phyloP scores from a whole-genome alignment of 495 filamentous ascomycete genomes.

The Rostrohypoxylon terebratum region DNA sequence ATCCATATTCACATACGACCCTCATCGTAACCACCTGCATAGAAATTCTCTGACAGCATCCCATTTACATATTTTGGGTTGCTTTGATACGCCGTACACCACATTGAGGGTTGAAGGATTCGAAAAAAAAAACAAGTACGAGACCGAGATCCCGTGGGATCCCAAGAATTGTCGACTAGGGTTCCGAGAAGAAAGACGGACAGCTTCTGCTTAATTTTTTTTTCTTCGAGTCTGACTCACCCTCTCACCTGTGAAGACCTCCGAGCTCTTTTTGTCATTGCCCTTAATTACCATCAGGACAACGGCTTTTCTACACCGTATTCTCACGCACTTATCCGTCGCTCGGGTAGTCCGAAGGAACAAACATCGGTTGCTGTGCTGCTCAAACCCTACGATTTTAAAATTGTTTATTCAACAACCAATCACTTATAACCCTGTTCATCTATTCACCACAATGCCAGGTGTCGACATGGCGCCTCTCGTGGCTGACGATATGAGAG shows the following conservation, averaged over 20 bases:
- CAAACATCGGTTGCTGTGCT: slow-evolving; percentile 21
- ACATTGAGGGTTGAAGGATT: neutral
- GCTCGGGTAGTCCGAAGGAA: slow-evolving; percentile 37
- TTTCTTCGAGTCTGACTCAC: slow-evolving; percentile 37
- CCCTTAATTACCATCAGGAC: neutral
- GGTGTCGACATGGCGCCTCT: slow-evolving; percentile 60
- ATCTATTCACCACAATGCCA: slow-evolving; percentile 52
- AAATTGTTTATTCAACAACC: slow-evolving; percentile 5
- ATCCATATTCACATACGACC: neutral
- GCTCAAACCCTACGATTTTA: neutral
- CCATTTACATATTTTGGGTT: neutral
- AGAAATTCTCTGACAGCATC: neutral
- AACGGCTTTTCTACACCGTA: slow-evolving; percentile 22
- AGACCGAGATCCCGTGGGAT: neutral
- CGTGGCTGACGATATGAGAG: slow-evolving; percentile 63
- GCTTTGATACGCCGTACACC: neutral
- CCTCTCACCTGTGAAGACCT: neutral
- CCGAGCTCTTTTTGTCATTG: too few species aligned
- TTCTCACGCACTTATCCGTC: slow-evolving; percentile 39
- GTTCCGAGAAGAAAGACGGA: neutral
- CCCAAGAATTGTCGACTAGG: slow-evolving; percentile 1
- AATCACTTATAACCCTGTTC: slow-evolving; percentile 3
- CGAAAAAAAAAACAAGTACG: neutral
- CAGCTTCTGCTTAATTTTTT: slow-evolving; percentile 26
- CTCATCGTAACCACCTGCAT: neutral